phyloP scores from a whole-genome alignment of 768 basidiomycete species.

The Mycena rosella region DNA sequence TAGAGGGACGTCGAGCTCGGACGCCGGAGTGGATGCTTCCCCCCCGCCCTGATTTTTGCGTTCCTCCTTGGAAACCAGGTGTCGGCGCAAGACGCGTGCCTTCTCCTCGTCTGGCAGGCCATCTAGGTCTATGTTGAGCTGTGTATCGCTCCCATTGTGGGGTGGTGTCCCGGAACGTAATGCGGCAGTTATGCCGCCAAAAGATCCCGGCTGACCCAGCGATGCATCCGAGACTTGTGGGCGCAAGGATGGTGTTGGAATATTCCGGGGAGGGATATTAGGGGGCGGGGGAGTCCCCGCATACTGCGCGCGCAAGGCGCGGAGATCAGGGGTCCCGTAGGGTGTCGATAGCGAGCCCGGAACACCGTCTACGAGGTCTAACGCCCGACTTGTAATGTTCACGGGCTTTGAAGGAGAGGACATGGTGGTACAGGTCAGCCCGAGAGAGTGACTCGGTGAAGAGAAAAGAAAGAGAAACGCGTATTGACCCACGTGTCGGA shows the following conservation, averaged over 20 bases:
- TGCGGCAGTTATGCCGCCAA: constrained; percentile 55
- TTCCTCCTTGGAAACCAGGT: constrained; percentile 84
- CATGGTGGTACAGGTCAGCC: constrained; percentile 51
- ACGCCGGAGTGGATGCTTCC: constrained; percentile 44
- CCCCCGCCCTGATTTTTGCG: constrained; percentile 45
- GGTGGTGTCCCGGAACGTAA: constrained; percentile 44
- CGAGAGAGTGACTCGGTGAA: constrained; percentile 3
- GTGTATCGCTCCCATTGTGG: constrained; percentile 45
- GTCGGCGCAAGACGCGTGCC: constrained; percentile 80
- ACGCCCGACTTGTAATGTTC: constrained; percentile 54
- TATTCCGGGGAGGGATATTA: constrained; percentile 63
- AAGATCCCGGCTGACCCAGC: constrained; percentile 35
- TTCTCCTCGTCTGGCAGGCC: constrained; percentile 86
- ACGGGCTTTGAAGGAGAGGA: constrained; percentile 70
- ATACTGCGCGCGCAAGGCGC: constrained; percentile 75
- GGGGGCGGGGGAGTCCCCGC: constrained; percentile 68
- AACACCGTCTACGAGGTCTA: constrained; percentile 37
- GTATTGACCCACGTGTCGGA: constrained; percentile 22
- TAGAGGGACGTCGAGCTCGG: constrained; percentile 47
- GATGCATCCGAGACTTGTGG: constrained; percentile 33
- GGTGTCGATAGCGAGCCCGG: constrained; percentile 53
- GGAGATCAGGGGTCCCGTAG: constrained; percentile 73
- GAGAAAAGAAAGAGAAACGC: constrained; percentile 7
- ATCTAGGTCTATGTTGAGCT: constrained; percentile 60
- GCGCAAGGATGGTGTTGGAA: constrained; percentile 37